phyloP scores from a whole-genome alignment of 148 eudicot species.

The Diospyros kaki region DNA sequence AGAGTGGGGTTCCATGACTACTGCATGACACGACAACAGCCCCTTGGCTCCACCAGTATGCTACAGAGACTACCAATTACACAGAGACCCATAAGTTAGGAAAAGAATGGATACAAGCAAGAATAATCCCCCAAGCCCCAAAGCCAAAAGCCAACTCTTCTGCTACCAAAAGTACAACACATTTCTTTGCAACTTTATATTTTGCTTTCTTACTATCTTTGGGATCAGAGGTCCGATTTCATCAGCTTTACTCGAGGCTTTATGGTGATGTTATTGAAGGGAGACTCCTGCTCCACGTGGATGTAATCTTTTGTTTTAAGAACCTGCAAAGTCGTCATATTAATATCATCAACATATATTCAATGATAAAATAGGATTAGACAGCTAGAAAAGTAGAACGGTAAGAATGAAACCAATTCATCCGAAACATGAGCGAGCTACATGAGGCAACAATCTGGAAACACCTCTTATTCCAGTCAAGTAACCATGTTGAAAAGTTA shows the following conservation, averaged over 20 bases:
- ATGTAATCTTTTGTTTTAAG: slow-evolving; percentile 92
- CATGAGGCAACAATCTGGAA: too few relatives aligned
- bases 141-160: slow-evolving; percentile 22
- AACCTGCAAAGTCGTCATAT: slow-evolving; percentile 44
- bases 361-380: too few relatives aligned
- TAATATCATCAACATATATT: background rate
- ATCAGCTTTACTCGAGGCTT: slow-evolving; percentile 70
- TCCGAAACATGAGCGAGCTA: too few relatives aligned
- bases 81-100: background rate
- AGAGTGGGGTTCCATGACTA: background rate
- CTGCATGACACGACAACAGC: background rate
- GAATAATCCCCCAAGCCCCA: slow-evolving; percentile 4
- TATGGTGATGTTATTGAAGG: slow-evolving; percentile 58
- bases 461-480: too few relatives aligned
- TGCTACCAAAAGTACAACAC: slow-evolving; percentile 28
- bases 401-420: too few relatives aligned
- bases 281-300: slow-evolving; percentile 54
- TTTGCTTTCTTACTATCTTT: slow-evolving; percentile 5
- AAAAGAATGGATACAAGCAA: slow-evolving; percentile 31
- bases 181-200: slow-evolving; percentile 20
- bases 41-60: slow-evolving; percentile 7
- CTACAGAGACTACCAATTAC: slow-evolving; percentile 24
- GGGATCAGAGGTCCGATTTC: slow-evolving; percentile 62
- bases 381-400: too few relatives aligned
- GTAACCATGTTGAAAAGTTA: too few relatives aligned